Base-by-base conservation (phyloP, 352 stramenopile species). In the Lagenidium giganteum region DNA sequence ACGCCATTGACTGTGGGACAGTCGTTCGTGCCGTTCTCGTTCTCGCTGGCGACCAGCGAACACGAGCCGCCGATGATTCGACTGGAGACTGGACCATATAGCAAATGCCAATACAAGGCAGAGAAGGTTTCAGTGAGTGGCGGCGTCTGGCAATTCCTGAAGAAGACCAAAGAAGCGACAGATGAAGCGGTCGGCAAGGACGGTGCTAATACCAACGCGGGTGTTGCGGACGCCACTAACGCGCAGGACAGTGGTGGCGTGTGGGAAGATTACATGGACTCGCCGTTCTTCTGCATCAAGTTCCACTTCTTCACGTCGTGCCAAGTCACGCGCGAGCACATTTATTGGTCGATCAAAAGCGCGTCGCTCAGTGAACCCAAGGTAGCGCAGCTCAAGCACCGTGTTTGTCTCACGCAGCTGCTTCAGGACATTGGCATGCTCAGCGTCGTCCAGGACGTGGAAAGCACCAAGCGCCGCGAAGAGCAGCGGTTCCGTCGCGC, bases 281-380 rank as follows among this genome's bases (percentile, higher is more conserved):
- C 78, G 7, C 64, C 59, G 7, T 85, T 76, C 42, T 75, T 91
- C 42, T 64, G 51, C 5, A 47, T 85, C 30, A 67, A 73, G 28
- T 79, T 87, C 44, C 64, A 80, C 44, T 84, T 86, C 32, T 80
- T 90, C 49, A 75, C 70, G 8, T 86, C 74, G 1, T 83, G 74
- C 20, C 71, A 90, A 73, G 75, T 87, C 17, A 83, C 74, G 3
- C 67, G 52, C 0, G 72, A 87, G 28, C 74, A 87, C 42, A 77
- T 86, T 37, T 84, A 77, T 38, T 71, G 79, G 70, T 87, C 70
- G 20, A 47, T 87, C 25, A 67, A 75, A 21, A 86, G 67, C 32
- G 74, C 77, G 16, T 82, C 74, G n/a, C 36, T 86, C 4, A 73
- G 60, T 8, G 64, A 86, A 21, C 61, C 77, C 0, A 83, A 75